Evolutionary conservation across 2,329 filamentous ascomycete species (phyloP), one percentile per base, ranked within the genome.

Genomic region (Tolypocladium guangdongense): DNA sequence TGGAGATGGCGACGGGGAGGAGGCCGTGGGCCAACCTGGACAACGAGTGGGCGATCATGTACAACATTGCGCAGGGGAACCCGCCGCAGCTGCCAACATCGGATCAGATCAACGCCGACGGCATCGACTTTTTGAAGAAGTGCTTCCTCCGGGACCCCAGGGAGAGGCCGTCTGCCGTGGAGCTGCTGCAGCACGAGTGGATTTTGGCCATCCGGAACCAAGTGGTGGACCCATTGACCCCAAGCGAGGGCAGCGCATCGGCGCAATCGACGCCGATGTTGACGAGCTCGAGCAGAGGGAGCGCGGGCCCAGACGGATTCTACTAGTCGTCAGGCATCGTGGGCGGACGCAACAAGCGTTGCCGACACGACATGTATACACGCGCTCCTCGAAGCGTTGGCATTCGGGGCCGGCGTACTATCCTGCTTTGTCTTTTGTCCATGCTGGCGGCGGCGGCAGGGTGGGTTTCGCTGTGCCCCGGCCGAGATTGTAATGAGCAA

Each of bases 1-100:
- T 96, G 43, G 93, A 99, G 70, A 97, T 99, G 92, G 90, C 90
- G 4, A 99, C 93, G 0, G 93, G 93, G 22, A 83, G 90, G 57
- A 84, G 92, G 18, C 93, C 93, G 1, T 99, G 93, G 93, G 90
- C 90, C 30, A 90, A 86, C 59, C 83, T 97, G 48, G 93, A 99
- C 74, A 99, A 99, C 66, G 93, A 99, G 70, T 99, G 91, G 90
- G 93, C 93, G 43, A 97, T 99, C 73, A 99, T 99, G 93, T 99
- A 96, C 78, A 97, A 97, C 74, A 99, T 99, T 64, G 93, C 93
- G 1, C 92, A 96, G 67, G 93, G 93, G 59, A 95, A 96, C 63
- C 88, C 90, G 49, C 93, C 93, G 7, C 86, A 90, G 66, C 77
- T 96, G 53, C 93, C 93, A 2, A 78, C 82, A 1, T 68, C 76